Evolutionary conservation across 192 early-diverging fungal genomes (phyloP).

Genomic region (Polychytrium aggregatum): DNA sequence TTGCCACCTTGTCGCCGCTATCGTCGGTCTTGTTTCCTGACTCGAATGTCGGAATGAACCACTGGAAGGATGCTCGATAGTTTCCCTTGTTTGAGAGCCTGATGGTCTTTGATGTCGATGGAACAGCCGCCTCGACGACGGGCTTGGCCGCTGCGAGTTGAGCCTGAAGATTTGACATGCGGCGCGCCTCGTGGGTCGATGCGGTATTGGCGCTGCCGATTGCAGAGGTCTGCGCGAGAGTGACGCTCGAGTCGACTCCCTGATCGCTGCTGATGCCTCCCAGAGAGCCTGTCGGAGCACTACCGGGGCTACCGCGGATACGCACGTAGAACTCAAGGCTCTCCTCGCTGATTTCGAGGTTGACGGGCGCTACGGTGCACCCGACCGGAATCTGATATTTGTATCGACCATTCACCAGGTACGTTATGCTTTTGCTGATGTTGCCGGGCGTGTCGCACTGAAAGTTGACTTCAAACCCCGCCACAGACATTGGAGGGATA

Average conservation of each 20-base stretch:
- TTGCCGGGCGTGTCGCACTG: slow-evolving; percentile 9
- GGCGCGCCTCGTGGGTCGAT: too few relatives aligned
- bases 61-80: slow-evolving; percentile 17
- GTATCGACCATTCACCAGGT: slow-evolving; percentile 39
- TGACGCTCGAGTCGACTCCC: too few relatives aligned
- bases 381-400: slow-evolving; percentile 27
- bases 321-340: slow-evolving; percentile 8
- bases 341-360: slow-evolving; percentile 8
- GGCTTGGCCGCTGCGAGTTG: too few relatives aligned
- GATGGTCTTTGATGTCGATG: neutral
- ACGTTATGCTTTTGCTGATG: slow-evolving; percentile 18
- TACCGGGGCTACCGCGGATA: too few relatives aligned
- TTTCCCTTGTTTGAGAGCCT: slow-evolving; percentile 17
- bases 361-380: slow-evolving; percentile 17
- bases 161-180: too few relatives aligned
- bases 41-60: slow-evolving; percentile 4
- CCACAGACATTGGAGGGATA: slow-evolving; percentile 19
- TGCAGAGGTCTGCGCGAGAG: too few relatives aligned
- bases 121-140: too few relatives aligned
- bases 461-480: slow-evolving; percentile 21
- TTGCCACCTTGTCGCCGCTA: too few relatives aligned
- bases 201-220: too few relatives aligned
- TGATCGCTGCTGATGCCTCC: too few relatives aligned
- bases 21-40: neutral
- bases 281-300: too few relatives aligned